Percentiles rank a stretch among this genome's conserved stretches.
phyloP scores from a whole-genome alignment of 768 basidiomycete genomes.

The Trametes cinnabarina region DNA sequence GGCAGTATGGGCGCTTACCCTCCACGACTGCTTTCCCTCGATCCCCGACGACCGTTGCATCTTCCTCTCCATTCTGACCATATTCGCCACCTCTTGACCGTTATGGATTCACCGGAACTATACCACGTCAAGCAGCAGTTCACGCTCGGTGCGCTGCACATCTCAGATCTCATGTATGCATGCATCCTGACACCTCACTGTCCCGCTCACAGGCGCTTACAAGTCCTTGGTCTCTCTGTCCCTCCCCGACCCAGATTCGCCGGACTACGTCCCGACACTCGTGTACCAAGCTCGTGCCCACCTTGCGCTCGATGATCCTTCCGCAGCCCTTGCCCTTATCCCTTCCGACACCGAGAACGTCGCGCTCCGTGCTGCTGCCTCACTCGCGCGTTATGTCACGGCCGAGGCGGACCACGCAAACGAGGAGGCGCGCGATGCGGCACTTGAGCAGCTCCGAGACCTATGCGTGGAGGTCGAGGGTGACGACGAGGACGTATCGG shows the following conservation, averaged over 20 bases:
- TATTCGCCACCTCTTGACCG: background rate
- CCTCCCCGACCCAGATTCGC: slow-evolving; percentile 58
- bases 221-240: slow-evolving; percentile 53
- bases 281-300: slow-evolving; percentile 78
- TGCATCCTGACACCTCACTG: background rate
- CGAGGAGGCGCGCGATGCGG: slow-evolving; percentile 47
- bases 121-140: slow-evolving; percentile 78
- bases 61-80: background rate
- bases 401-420: slow-evolving; percentile 30
- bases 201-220: slow-evolving; percentile 55
- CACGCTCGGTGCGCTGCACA: slow-evolving; percentile 61
- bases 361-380: slow-evolving; percentile 64
- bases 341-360: slow-evolving; percentile 60
- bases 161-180: too few species aligned
- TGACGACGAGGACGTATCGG: slow-evolving; percentile 65
- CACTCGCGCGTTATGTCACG: slow-evolving; percentile 69
- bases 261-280: slow-evolving; percentile 62
- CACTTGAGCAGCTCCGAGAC: slow-evolving; percentile 81
- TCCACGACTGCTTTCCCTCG: background rate
- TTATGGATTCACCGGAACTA: slow-evolving; percentile 59
- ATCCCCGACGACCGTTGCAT: background rate
- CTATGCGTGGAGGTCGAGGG: slow-evolving; percentile 83
- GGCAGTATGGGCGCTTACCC: background rate
- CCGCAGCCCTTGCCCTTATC: slow-evolving; percentile 55
- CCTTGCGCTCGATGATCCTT: slow-evolving; percentile 64